Evolutionary conservation across 768 basidiomycete species (phyloP), one percentile per base, ranked within the genome.

Genomic region (Mycena alexandri): DNA sequence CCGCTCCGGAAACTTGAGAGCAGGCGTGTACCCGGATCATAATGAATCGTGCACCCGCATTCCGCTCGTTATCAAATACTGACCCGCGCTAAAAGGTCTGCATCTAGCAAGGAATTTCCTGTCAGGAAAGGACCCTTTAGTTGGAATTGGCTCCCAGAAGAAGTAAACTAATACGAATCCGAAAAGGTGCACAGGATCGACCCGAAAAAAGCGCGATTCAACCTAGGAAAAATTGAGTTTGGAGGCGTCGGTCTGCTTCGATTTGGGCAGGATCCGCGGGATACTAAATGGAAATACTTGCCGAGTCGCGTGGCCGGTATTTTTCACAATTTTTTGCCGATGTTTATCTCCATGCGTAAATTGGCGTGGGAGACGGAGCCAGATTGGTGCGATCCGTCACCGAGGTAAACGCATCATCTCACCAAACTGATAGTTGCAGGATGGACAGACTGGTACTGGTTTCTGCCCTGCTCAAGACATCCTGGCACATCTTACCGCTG

Each of bases 121-220:
- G 34, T 43, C n/a, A 24, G 41, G 41, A 19, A 0, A 25, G 54
- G 34, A 19, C n/a, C 41, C 36, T 24, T 46, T 44, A 21, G 43
- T 57, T 44, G 22, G n/a, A n/a, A n/a, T n/a, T n/a, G n/a, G n/a
- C n/a, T n/a, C n/a, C n/a, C 33, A 38, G 46, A 68, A 68, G 48
- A 68, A 55, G 50, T 67, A 61, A 61, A 48, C 56, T 61, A 63
- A 50, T 52, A 57, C n/a, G 21, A 62, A 52, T 47, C 42, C 22
- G 21, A 42, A 56, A 43, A 24, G 34, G 54, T 68, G 70, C 61
- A 25, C 47, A 24, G 36, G 67, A 69, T 71, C 60, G 33, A 72
- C 65, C 71, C 75, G 74, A 75, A 70, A 69, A 66, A 38, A 67
- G 12, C 73, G 74, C 71, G 68, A 72, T 74, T 57, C 36, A 54